These are phyloP conservation scores for Eutrema yunnanense DNA, from an alignment of 345 rosid genomes.

Conservation along the genomic window DNA sequence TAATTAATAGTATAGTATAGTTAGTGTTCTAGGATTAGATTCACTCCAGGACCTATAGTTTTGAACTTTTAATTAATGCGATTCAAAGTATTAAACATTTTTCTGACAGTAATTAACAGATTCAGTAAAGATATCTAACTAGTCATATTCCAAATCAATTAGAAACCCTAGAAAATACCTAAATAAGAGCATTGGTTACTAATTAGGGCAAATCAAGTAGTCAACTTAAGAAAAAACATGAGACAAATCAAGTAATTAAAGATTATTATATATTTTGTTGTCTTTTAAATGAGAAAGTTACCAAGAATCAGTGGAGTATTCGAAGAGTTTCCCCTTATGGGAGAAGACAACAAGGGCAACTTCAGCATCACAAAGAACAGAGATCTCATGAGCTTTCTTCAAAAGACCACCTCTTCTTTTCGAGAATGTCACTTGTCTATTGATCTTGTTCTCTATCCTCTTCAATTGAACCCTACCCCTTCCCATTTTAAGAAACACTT, in stretches of 20 bases:
- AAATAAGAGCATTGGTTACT: slow-evolving; percentile 12
- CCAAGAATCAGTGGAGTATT: slow-evolving; percentile 65
- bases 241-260: not conserved
- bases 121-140: not conserved
- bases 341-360: slow-evolving; percentile 75
- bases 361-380: slow-evolving; percentile 72
- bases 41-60: not conserved
- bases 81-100: not conserved
- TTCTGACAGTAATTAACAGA: not conserved
- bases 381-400: slow-evolving; percentile 89
- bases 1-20: not conserved
- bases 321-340: slow-evolving; percentile 72
- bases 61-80: not conserved
- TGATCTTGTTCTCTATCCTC: slow-evolving; percentile 83
- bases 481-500: slow-evolving; percentile 40
- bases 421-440: slow-evolving; percentile 71
- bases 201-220: slow-evolving; percentile 29
- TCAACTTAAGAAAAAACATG: not conserved
- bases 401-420: slow-evolving; percentile 66
- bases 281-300: slow-evolving; percentile 16
- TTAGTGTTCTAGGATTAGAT: slow-evolving; percentile 13
- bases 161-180: slow-evolving; percentile 1
- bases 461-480: slow-evolving; percentile 87
- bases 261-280: not conserved
- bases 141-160: not conserved